Evolutionary conservation across 164 flowering plant species (phyloP), one percentile per base, ranked within the genome.

Genomic region (Magnolia sinica): DNA sequence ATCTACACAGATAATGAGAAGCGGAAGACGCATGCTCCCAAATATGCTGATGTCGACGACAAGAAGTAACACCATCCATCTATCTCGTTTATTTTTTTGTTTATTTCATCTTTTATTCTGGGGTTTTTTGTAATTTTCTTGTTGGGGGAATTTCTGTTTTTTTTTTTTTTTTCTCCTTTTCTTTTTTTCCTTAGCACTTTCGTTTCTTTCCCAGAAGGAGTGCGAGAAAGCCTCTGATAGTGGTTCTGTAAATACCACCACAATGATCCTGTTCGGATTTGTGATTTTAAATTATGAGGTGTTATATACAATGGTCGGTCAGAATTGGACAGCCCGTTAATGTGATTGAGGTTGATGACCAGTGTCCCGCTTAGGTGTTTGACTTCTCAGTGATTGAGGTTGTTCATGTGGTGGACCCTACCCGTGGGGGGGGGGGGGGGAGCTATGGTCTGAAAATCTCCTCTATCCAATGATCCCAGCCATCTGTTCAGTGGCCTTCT

Each of bases 1-100:
- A 67, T 90, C 7, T 87, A 80, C 81, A 72, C 85, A 7, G 90
- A 88, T 55, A 69, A 50, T 70, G 80, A 78, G 63, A 82, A 73
- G 22, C 76, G 27, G 61, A 78, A 75, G 55, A 78, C 8, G n/a
- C 68, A 18, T 13, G 65, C 45, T 8, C 29, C 74, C 74, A 80
- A 74, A 50, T 8, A 76, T 45, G 45, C 49, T 45, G 78, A 37
- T 59, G 52, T 71, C 9, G 72, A 59, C 45, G 55, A 37, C 71
- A 66, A 23, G 88, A 84, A 77, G 76, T 37, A 9, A 11, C 14
- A 4, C 8, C 52, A 71, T 75, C 70, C 52, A 0, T 45, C 2
- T 64, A 3, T 64, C 4, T 22, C 52, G 16, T 29, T 31, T 13
- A 4, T 9, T 72, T 59, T 64, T 13, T 1, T 45, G 13, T 20